A percentile compares a stretch with the other conserved stretches of the same genome.
Evolutionary conservation across 2,329 filamentous ascomycete species (phyloP).

Genomic region (Sarocladium brachiariae): DNA sequence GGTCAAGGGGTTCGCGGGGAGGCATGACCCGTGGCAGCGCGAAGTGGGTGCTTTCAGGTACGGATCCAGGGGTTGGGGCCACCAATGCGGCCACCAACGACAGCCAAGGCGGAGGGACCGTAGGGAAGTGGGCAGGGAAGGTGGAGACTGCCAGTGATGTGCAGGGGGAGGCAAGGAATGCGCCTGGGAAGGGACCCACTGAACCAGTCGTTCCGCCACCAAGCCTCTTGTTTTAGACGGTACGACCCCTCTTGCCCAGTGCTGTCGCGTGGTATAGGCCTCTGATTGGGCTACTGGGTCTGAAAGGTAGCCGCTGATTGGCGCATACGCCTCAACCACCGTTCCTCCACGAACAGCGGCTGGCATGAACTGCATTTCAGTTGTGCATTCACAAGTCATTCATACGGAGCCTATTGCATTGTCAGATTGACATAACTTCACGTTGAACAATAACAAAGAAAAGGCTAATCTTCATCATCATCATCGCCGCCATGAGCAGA

Average conservation of each 20-base stretch:
- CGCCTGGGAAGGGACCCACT: background rate
- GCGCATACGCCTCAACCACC: background rate
- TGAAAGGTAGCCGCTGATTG: background rate
- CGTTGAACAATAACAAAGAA: background rate
- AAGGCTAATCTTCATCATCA: background rate
- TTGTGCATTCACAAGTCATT: conserved; percentile 3
- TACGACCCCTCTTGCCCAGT: background rate
- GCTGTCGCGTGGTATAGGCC: background rate
- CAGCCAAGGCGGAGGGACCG: too few relatives aligned
- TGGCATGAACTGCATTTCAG: conserved; percentile 4
- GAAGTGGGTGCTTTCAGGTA: background rate
- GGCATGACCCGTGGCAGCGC: background rate
- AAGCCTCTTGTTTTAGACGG: background rate
- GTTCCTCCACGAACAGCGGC: background rate
- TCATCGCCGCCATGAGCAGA: too few relatives aligned
- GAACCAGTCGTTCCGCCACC: conserved; percentile 1
- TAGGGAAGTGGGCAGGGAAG: too few relatives aligned
- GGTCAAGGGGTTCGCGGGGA: conserved; percentile 7
- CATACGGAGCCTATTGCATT: background rate
- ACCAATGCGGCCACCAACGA: too few relatives aligned
- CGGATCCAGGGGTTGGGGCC: too few relatives aligned
- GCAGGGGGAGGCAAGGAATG: conserved; percentile 6
- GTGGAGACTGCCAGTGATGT: too few relatives aligned
- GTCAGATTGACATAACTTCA: background rate
- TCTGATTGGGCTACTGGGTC: background rate